Evolutionary conservation across 768 basidiomycete genomes (phyloP).

Genomic region (Scleroderma bovista): DNA sequence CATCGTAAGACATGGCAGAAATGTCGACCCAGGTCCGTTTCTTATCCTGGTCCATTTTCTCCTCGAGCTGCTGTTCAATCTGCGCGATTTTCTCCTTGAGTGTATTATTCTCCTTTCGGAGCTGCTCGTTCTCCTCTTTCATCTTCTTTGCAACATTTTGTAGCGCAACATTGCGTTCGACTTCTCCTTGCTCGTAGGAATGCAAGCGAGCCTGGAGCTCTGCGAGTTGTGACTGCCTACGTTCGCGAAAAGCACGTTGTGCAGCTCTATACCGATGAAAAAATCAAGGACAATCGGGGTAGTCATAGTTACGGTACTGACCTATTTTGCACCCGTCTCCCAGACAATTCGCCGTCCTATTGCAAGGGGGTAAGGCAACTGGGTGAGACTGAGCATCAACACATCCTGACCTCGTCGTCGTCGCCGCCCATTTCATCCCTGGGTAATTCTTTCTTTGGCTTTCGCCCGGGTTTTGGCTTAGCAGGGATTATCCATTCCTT

Average conservation of each 20-base stretch:
- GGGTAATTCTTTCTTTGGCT: slow-evolving; percentile 68
- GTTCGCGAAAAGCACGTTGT: slow-evolving; percentile 85
- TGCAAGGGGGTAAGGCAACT: slow-evolving; percentile 4
- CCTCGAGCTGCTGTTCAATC: slow-evolving; percentile 35
- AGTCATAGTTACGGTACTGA: slow-evolving; percentile 17
- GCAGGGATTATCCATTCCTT: slow-evolving; percentile 87
- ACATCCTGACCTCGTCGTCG: slow-evolving; percentile 45
- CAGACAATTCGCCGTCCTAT: slow-evolving; percentile 47
- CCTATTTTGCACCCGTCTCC: slow-evolving; percentile 77
- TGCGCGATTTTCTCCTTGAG: slow-evolving; percentile 48
- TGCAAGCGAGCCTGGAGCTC: slow-evolving; percentile 83
- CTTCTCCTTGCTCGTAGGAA: slow-evolving; percentile 85
- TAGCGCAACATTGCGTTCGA: slow-evolving; percentile 79
- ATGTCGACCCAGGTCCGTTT: slow-evolving; percentile 59
- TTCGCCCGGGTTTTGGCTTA: slow-evolving; percentile 81
- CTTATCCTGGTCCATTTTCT: slow-evolving; percentile 35
- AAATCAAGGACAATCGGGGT: slow-evolving; percentile 6
- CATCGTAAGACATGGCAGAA: slow-evolving; percentile 26
- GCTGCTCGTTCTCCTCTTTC: slow-evolving; percentile 80
- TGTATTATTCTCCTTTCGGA: slow-evolving; percentile 60
- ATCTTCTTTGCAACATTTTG: slow-evolving; percentile 78
- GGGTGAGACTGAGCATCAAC: not conserved
- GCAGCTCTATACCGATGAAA: slow-evolving; percentile 53
- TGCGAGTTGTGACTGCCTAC: slow-evolving; percentile 83
- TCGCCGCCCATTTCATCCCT: slow-evolving; percentile 24